Base-by-base conservation (phyloP, 208 protist species). In the Endotrypanum monterogeii region DNA sequence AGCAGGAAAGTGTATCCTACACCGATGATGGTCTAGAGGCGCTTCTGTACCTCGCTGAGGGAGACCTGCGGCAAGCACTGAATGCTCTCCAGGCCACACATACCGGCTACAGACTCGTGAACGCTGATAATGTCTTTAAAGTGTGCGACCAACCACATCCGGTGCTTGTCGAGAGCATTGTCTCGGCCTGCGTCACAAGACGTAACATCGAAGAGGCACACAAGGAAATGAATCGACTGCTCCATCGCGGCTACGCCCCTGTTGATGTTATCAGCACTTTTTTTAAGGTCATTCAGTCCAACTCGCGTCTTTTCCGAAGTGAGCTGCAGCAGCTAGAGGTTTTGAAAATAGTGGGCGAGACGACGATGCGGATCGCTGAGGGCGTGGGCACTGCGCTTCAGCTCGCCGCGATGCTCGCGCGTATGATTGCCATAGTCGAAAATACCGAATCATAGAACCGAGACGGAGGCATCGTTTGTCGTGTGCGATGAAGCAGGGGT, bases 111-210 rank as follows among this genome's bases (percentile, higher is more conserved):
- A 96, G 96, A 2, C 71, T 95, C 6, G 93, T 99, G 4, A 99
- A 91, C 69, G 84, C 86, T 1, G 98, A 99, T n/a, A 99, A 99
- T 82, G 99, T 99, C 8, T 99, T 99, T 67, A 99, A 99, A 80
- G 98, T 99, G 60, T 99, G 98, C 82, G 99, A 99, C 73, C 97
- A 99, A 78, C 99, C 99, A 1, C 99, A 99, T 71, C 99, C 99
- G 12, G 71, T 96, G 11, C 73, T 99, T 14, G 86, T 99, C 2
- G 89, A 98, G 60, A 82, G 81, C 48, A 94, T 99, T n/a, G 73
- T 99, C 28, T 66, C 74, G 2, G 82, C 86, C 9, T 99, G 96
- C 76, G 18, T 95, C 2, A 75, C 79, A 37, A 91, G 94, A 28
- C 74, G 93, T 8, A 82, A 98, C 30, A 86, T 98, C 0, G 71